Percentiles rank a stretch among this genome's conserved stretches.
Conservation (phyloP, 106 monocot species). For the Dioscorea alata region DNA sequence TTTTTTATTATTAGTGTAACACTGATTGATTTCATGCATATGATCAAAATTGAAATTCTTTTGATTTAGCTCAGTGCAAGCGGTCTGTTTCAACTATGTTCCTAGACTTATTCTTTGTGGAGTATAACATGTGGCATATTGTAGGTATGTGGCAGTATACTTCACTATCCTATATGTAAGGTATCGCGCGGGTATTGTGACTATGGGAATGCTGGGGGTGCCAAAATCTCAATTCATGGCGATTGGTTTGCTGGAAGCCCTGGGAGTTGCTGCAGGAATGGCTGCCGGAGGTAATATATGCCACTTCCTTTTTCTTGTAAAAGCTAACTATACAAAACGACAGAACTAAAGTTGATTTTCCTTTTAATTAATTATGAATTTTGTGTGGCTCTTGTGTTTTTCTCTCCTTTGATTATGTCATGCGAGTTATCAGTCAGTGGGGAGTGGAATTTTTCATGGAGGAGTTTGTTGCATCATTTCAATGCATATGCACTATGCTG, state of each 20-base stretch:
- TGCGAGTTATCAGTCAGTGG: too few relatives aligned
- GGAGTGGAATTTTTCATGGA: too few relatives aligned
- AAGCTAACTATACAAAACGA: too few relatives aligned
- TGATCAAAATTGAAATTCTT: not conserved
- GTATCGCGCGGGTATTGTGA: constrained; percentile 66
- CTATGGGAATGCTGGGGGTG: constrained; percentile 73
- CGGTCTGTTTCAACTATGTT: not conserved
- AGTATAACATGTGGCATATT: not conserved
- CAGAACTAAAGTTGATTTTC: too few relatives aligned
- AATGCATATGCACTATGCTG: too few relatives aligned
- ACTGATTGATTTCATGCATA: not conserved
- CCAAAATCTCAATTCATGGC: constrained; percentile 75
- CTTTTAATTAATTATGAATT: too few relatives aligned
- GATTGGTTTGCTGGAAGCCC: constrained; percentile 84
- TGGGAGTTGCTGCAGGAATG: constrained; percentile 93
- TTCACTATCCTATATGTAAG: constrained; percentile 68
- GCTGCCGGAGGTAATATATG: constrained; percentile 73
- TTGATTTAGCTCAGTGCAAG: not conserved
- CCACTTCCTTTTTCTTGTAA: not conserved
- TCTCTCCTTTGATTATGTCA: too few relatives aligned
- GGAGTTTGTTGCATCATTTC: too few relatives aligned
- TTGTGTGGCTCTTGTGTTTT: too few relatives aligned
- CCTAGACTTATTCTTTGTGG: not conserved
- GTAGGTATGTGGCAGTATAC: constrained; percentile 89
- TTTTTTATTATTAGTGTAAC: not conserved